Evolutionary conservation across 495 filamentous ascomycete species (phyloP).

Genomic region (Xanthoparmelia taractica): DNA sequence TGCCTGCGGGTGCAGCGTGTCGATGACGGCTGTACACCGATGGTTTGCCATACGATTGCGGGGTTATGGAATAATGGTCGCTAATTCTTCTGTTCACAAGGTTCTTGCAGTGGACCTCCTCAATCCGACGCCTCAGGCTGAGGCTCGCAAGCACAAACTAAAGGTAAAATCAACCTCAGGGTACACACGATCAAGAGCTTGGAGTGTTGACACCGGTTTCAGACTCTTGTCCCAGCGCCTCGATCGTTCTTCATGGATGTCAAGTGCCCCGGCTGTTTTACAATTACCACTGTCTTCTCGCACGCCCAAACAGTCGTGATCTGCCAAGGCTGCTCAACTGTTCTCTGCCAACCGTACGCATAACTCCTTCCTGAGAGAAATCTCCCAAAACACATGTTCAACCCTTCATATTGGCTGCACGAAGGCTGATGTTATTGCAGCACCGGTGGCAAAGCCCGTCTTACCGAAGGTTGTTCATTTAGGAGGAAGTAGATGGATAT

Average conservation of each 20-base stretch:
- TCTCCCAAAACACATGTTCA: slow-evolving; percentile 5
- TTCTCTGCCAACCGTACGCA: slow-evolving; percentile 77
- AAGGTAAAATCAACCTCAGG: slow-evolving; percentile 59
- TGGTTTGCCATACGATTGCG: background rate
- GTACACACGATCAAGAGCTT: slow-evolving; percentile 20
- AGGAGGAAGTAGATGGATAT: slow-evolving; percentile 82
- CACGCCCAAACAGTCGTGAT: slow-evolving; percentile 99
- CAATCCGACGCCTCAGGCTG: slow-evolving; percentile 89
- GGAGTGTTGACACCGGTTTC: slow-evolving; percentile 12
- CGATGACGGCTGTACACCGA: background rate
- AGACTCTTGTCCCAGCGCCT: slow-evolving; percentile 90
- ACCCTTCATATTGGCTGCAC: slow-evolving; percentile 5
- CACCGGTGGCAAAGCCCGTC: slow-evolving; percentile 92
- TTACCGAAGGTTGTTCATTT: slow-evolving; percentile 99
- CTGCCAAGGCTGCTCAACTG: slow-evolving; percentile 94
- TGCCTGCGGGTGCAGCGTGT: background rate
- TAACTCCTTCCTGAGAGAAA: background rate
- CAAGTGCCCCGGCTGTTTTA: slow-evolving; percentile 99
- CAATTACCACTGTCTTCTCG: slow-evolving; percentile 99
- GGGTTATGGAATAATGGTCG: background rate
- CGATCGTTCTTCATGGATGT: slow-evolving; percentile 99
- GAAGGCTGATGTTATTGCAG: slow-evolving; percentile 6
- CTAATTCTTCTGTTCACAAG: slow-evolving; percentile 36
- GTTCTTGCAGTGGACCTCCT: slow-evolving; percentile 99
- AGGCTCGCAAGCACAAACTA: slow-evolving; percentile 99